Percentiles rank a stretch among this genome's conserved stretches.
These are phyloP conservation scores for Blastocystis sp. DNA, from an alignment of 352 stramenopile species.

Conservation along the genomic window DNA sequence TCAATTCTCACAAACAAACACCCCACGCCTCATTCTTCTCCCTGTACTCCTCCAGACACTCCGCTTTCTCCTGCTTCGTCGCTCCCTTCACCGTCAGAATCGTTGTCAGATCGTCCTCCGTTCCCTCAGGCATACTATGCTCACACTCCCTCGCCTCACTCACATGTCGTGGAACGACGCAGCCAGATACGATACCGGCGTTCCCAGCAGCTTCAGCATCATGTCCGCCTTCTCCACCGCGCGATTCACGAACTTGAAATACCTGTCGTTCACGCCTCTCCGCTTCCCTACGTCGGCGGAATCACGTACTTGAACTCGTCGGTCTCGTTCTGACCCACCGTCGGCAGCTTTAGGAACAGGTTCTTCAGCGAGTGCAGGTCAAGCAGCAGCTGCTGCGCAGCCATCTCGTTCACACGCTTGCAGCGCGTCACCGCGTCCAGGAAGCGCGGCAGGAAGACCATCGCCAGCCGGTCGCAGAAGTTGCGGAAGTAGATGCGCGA, in stretches of 20 bases:
- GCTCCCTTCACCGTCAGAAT: slow-evolving; percentile 19
- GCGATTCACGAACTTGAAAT: slow-evolving; percentile 85
- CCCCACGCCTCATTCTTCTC: not conserved
- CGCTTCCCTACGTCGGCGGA: not conserved
- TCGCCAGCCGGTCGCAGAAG: slow-evolving; percentile 93
- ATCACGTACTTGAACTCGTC: slow-evolving; percentile 57
- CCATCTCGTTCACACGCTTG: slow-evolving; percentile 81
- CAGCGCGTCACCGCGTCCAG: slow-evolving; percentile 26
- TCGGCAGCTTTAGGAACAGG: slow-evolving; percentile 82
- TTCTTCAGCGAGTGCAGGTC: slow-evolving; percentile 93
- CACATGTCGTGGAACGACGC: slow-evolving; percentile 78
- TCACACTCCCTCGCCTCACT: slow-evolving; percentile 62
- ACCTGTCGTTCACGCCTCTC: slow-evolving; percentile 65
- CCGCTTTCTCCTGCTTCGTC: slow-evolving; percentile 21
- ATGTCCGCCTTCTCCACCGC: slow-evolving; percentile 73
- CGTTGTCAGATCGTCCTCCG: slow-evolving; percentile 6
- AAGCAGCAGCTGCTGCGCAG: slow-evolving; percentile 91
- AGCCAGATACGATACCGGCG: slow-evolving; percentile 80
- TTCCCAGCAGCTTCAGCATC: slow-evolving; percentile 90
- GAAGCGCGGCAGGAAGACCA: slow-evolving; percentile 71
- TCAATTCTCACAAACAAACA: not conserved
- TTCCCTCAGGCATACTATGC: not conserved
- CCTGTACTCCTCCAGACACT: slow-evolving; percentile 29
- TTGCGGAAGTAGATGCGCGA: slow-evolving; percentile 83
- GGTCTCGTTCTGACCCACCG: slow-evolving; percentile 67